Conservation (phyloP, 2,329 filamentous ascomycete species). For the Trichoderma atrobrunneum region DNA sequence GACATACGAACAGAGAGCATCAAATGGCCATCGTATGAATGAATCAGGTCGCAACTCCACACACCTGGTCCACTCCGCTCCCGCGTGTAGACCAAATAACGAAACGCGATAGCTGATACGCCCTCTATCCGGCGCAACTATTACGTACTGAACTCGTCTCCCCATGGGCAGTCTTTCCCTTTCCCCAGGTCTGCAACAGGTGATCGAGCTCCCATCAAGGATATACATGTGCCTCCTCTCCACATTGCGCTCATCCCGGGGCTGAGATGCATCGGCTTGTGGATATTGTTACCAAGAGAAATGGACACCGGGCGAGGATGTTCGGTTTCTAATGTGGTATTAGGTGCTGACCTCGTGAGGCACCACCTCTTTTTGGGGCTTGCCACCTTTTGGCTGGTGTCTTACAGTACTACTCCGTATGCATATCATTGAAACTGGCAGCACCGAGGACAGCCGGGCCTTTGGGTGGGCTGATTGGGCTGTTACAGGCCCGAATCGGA, state of each 20-base stretch:
- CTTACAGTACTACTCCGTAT: not conserved
- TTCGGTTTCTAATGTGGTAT: not conserved
- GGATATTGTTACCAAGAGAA: constrained; percentile 8
- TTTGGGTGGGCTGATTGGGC: not conserved
- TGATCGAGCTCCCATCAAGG: not conserved
- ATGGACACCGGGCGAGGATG: not conserved
- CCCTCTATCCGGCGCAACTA: not conserved
- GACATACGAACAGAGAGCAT: not conserved
- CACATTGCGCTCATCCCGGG: not conserved
- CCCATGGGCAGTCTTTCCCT: not conserved
- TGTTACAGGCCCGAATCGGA: not conserved
- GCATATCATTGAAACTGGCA: not conserved
- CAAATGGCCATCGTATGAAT: not conserved
- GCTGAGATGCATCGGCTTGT: not conserved
- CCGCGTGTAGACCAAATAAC: not conserved
- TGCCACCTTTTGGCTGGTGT: not conserved
- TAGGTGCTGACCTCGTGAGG: not conserved
- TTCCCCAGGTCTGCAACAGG: not conserved
- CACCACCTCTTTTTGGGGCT: not conserved
- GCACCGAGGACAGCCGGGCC: not conserved
- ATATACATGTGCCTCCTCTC: not conserved
- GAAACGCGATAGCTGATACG: not conserved
- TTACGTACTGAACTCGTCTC: constrained; percentile 2
- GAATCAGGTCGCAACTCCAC: not conserved
- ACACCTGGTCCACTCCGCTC: constrained; percentile 3